phyloP scores from a whole-genome alignment of 23 red algal species.

The Agarophyton chilense region DNA sequence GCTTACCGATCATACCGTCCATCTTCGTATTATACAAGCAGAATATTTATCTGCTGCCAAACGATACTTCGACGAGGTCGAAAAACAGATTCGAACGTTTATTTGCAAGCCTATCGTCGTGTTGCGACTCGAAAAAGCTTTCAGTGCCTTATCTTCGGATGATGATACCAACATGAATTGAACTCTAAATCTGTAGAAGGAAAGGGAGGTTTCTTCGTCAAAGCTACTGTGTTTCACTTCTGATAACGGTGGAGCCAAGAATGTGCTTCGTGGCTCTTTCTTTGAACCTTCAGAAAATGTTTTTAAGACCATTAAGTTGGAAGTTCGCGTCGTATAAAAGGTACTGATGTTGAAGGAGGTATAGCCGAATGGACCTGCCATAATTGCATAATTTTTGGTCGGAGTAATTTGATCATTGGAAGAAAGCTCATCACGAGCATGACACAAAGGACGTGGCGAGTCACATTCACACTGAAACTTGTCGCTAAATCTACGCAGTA shows the following conservation, averaged over 20 bases:
- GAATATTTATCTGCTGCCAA: conserved; percentile 64
- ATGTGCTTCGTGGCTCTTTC: conserved; percentile 49
- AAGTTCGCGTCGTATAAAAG: conserved; percentile 22
- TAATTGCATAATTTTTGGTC: conserved; percentile 80
- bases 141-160: conserved; percentile 69
- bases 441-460: conserved; percentile 56
- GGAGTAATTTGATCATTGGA: conserved; percentile 88
- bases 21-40: conserved; percentile 58
- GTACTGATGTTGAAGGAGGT: conserved; percentile 20
- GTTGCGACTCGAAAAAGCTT: conserved; percentile 90
- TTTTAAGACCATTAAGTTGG: conserved; percentile 79
- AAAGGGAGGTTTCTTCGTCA: neutral
- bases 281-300: conserved; percentile 19
- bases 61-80: conserved; percentile 53
- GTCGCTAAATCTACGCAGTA: too few relatives aligned
- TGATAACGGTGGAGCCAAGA: conserved; percentile 63
- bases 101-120: conserved; percentile 78
- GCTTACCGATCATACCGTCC: conserved; percentile 53
- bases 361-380: conserved; percentile 54
- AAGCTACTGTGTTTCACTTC: conserved; percentile 44
- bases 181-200: conserved; percentile 36
- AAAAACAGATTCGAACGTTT: conserved; percentile 33
- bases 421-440: conserved; percentile 15
- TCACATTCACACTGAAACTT: conserved; percentile 23
- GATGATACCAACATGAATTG: conserved; percentile 69